These are phyloP conservation scores for Fraxinus baroniana DNA, from an alignment of 305 asterid species.

Conservation along the genomic window DNA sequence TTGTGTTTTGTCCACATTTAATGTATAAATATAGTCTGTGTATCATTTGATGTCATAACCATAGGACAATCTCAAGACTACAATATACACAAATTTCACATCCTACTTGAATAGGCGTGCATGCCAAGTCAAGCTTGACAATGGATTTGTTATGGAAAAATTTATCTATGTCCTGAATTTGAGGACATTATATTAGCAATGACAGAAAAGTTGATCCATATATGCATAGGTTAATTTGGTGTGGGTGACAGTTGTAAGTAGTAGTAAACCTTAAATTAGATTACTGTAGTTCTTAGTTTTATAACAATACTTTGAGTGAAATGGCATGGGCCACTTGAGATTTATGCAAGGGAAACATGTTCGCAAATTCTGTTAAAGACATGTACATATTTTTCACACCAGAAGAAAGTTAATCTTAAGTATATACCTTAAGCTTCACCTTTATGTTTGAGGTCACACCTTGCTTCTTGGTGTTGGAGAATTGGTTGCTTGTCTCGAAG, in stretches of 20 bases:
- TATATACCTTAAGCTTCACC: neutral
- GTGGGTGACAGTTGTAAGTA: neutral
- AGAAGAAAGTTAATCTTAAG: neutral
- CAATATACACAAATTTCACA: neutral
- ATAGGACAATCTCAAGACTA: neutral
- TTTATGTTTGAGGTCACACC: neutral
- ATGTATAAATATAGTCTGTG: neutral
- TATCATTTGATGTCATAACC: neutral
- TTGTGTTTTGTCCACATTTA: neutral
- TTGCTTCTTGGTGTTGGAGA: neutral
- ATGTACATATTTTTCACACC: neutral
- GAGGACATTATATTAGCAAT: neutral
- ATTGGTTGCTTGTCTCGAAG: neutral
- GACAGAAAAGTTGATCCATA: neutral
- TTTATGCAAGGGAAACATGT: neutral
- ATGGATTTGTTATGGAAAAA: neutral
- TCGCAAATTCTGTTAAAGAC: neutral
- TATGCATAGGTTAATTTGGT: neutral
- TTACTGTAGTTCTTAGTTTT: neutral
- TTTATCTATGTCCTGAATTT: neutral
- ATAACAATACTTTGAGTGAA: neutral
- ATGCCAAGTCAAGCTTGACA: neutral
- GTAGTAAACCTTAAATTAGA: neutral
- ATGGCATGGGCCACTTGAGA: neutral
- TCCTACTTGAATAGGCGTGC: neutral